Percentiles rank a stretch among this genome's conserved stretches.
These are phyloP conservation scores for Pelargonium exstipulatum DNA, from an alignment of 441 rosid species.

Conservation along the genomic window DNA sequence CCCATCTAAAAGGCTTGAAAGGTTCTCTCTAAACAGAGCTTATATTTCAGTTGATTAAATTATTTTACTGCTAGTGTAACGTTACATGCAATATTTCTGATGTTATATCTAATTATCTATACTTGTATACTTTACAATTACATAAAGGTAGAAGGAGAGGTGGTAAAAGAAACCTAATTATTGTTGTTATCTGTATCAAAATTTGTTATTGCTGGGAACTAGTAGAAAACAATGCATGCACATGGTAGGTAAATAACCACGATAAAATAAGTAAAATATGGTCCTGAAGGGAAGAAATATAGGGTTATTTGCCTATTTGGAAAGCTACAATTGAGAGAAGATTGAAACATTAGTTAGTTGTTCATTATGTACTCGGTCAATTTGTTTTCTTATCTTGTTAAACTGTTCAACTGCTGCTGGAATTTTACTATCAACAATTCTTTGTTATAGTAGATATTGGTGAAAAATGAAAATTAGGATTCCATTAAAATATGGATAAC, in stretches of 20 bases:
- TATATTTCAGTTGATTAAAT: neutral
- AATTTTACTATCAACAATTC: neutral
- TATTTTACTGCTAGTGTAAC: neutral
- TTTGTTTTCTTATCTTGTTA: neutral
- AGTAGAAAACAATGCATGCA: neutral
- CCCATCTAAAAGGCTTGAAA: slow-evolving; percentile 51
- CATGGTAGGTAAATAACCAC: neutral
- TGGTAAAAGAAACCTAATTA: neutral
- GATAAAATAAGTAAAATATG: too few species aligned
- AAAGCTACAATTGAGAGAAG: too few species aligned
- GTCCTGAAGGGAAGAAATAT: too few species aligned
- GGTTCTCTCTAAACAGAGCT: slow-evolving; percentile 30
- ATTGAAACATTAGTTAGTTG: neutral
- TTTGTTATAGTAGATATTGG: neutral
- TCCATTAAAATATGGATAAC: neutral
- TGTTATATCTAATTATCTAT: neutral
- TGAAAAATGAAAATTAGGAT: neutral
- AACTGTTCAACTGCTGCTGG: neutral
- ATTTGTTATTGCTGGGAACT: neutral
- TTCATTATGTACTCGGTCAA: neutral
- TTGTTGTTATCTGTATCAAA: neutral
- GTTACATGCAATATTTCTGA: neutral
- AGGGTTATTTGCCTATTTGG: too few species aligned
- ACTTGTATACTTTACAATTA: too few species aligned
- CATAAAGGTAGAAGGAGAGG: neutral